A percentile compares a stretch with the other conserved stretches of the same genome.
phyloP scores from a whole-genome alignment of 1,139 yeast species.

The Geotrichum siamense region DNA sequence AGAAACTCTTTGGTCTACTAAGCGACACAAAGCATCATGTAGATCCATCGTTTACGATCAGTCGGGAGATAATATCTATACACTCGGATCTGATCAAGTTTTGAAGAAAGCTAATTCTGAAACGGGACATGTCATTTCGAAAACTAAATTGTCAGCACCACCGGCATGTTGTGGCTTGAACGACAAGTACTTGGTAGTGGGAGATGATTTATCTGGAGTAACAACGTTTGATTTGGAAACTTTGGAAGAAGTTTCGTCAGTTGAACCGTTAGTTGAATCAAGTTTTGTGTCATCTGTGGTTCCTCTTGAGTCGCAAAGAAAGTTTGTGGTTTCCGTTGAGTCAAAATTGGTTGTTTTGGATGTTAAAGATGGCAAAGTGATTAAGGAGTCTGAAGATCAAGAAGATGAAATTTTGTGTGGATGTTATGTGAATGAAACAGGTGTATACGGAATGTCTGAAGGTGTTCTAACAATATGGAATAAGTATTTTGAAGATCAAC shows the following conservation, averaged over 20 bases:
- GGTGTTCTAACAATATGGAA: slow-evolving; percentile 95
- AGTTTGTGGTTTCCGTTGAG: slow-evolving; percentile 75
- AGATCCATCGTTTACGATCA: slow-evolving; percentile 65
- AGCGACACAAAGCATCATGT: slow-evolving; percentile 85
- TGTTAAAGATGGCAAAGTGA: slow-evolving; percentile 52
- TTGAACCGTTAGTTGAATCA: slow-evolving; percentile 45
- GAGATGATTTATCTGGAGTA: slow-evolving; percentile 72
- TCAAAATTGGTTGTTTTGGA: slow-evolving; percentile 78
- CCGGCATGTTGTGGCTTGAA: slow-evolving; percentile 57
- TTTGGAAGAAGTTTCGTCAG: slow-evolving; percentile 34
- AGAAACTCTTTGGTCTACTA: slow-evolving; percentile 66
- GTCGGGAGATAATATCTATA: slow-evolving; percentile 44
- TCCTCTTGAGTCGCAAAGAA: slow-evolving; percentile 47
- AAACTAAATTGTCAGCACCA: slow-evolving; percentile 44
- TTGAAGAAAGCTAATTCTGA: slow-evolving; percentile 66
- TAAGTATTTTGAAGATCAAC: slow-evolving; percentile 59
- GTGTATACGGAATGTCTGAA: slow-evolving; percentile 82
- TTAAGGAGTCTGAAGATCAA: slow-evolving; percentile 71
- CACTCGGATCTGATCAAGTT: slow-evolving; percentile 76
- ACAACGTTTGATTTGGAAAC: slow-evolving; percentile 53
- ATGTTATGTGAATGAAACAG: slow-evolving; percentile 48
- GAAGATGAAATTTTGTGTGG: slow-evolving; percentile 84
- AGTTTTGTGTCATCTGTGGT: slow-evolving; percentile 63
- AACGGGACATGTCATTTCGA: slow-evolving; percentile 70
- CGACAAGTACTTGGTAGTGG: slow-evolving; percentile 60